These are phyloP conservation scores for Epichloe scottii DNA, from an alignment of 2,329 filamentous ascomycete genomes.

Conservation along the genomic window DNA sequence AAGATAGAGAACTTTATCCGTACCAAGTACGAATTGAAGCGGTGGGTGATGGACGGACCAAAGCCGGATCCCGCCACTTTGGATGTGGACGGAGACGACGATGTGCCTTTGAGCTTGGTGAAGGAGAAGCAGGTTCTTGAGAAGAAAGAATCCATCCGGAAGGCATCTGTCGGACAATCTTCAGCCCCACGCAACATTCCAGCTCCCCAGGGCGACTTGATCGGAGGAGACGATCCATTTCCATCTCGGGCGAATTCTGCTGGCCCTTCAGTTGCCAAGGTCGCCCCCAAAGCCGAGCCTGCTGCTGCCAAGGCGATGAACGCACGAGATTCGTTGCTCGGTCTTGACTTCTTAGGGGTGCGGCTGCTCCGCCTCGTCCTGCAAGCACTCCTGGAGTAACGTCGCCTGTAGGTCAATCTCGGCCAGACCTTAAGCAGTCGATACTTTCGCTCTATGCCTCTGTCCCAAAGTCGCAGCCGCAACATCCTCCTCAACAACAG, in stretches of 20 bases:
- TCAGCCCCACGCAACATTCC: slow-evolving; percentile 20
- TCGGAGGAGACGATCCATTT: slow-evolving; percentile 61
- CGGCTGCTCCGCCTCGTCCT: slow-evolving; percentile 60
- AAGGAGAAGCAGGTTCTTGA: slow-evolving; percentile 55
- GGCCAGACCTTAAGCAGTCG: slow-evolving; percentile 92
- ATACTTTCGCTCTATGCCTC: slow-evolving; percentile 91
- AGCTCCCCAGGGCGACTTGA: slow-evolving; percentile 59
- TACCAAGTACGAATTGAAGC: slow-evolving; percentile 96
- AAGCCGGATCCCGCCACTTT: slow-evolving; percentile 87
- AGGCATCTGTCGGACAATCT: slow-evolving; percentile 41
- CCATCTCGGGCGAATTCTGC: slow-evolving; percentile 63
- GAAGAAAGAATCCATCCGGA: slow-evolving; percentile 45
- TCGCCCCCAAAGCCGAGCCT: slow-evolving; percentile 47
- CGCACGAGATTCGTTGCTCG: slow-evolving; percentile 80
- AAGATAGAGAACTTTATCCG: slow-evolving; percentile 99
- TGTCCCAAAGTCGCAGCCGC: slow-evolving; percentile 54
- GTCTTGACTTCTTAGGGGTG: slow-evolving; percentile 85
- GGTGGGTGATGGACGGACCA: slow-evolving; percentile 97
- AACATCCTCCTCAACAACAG: slow-evolving; percentile 21
- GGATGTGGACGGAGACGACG: slow-evolving; percentile 75
- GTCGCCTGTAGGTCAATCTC: slow-evolving; percentile 51
- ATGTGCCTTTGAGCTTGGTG: slow-evolving; percentile 52
- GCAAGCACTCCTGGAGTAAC: slow-evolving; percentile 63
- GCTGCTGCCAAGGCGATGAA: slow-evolving; percentile 57
- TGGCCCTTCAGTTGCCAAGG: slow-evolving; percentile 47